Evolutionary conservation across 2,329 filamentous ascomycete species (phyloP).

Genomic region (Rutstroemia sp.): DNA sequence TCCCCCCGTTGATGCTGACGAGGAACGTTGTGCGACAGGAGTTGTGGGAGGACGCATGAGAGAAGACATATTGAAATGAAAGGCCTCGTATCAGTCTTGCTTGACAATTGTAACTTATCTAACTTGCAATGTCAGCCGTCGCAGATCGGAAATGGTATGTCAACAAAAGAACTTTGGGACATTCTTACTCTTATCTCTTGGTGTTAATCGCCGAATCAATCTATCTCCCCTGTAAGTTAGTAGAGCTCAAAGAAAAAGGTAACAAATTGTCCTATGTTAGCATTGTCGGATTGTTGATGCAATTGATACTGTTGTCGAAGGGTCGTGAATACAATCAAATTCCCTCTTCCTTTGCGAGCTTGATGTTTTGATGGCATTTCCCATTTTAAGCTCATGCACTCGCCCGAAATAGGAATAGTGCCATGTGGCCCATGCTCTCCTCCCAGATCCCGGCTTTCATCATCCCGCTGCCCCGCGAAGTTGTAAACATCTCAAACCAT

Average conservation of each 20-base stretch:
- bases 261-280: constrained; percentile 12
- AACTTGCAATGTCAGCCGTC: background rate
- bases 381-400: background rate
- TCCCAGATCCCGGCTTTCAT: background rate
- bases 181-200: background rate
- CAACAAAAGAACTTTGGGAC: background rate
- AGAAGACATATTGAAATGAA: constrained; percentile 19
- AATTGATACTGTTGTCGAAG: constrained; percentile 6
- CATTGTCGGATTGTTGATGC: constrained; percentile 16
- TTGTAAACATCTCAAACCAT: background rate
- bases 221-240: constrained; percentile 15
- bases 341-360: constrained; percentile 7
- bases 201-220: background rate
- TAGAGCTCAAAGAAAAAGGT: constrained; percentile 12
- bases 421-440: background rate
- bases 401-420: background rate
- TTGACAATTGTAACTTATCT: background rate
- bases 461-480: background rate
- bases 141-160: background rate
- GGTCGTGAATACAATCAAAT: background rate
- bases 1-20: background rate
- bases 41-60: constrained; percentile 20
- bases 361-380: constrained; percentile 10
- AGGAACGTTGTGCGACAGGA: constrained; percentile 13
- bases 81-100: background rate